Base-by-base conservation (phyloP, 1,284 basidiomycete genomes). In the Moniliophthora roreri region DNA sequence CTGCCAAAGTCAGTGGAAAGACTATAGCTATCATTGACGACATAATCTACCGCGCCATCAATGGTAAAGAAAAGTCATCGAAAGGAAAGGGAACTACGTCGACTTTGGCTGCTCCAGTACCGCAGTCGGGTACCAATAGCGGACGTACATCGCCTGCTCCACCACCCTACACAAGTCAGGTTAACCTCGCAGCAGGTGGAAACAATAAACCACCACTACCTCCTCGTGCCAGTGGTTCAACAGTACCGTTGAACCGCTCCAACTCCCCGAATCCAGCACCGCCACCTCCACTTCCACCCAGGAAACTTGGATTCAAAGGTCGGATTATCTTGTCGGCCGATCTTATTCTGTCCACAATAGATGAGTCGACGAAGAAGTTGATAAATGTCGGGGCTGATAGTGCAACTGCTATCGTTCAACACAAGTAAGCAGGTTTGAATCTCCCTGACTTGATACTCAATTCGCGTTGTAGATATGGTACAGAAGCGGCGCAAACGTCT, bases 261-360 rank as follows among this genome's bases (percentile, higher is more conserved):
- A 68, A 67, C 4, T 65, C 73, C 11, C 58, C 59, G 34, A 59
- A 63, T 50, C 20, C 56, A 20, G 44, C 35, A 20, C 37, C 57
- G 10, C 56, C 63, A 8, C 60, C 65, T 10, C 59, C 64, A 18
- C 63, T 63, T 15, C 66, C 66, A 50, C 68, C 63, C 8, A 65
- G 53, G 49, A 61, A 63, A 28, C 64, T 77, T 4, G 68, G 66
- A 15, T 71, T 61, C 20, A 73, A 71, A 52, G 78, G 81, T 47
- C 77, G 82, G 26, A 61, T 88, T 10, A 62, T 86, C 23, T 77
- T 89, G 23, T 87, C 87, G 5, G 84, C 84, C 15, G 87, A 91
- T 60, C 78, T 91, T 39, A 80, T 93, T 40, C 71, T 90, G 8
- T 83, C 86, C 5, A 85, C 87, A 3, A 67, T 92, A 24, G 87